These are phyloP conservation scores for Heterobasidion irregulare DNA, from an alignment of 1,284 basidiomycete genomes.

Conservation along the genomic window DNA sequence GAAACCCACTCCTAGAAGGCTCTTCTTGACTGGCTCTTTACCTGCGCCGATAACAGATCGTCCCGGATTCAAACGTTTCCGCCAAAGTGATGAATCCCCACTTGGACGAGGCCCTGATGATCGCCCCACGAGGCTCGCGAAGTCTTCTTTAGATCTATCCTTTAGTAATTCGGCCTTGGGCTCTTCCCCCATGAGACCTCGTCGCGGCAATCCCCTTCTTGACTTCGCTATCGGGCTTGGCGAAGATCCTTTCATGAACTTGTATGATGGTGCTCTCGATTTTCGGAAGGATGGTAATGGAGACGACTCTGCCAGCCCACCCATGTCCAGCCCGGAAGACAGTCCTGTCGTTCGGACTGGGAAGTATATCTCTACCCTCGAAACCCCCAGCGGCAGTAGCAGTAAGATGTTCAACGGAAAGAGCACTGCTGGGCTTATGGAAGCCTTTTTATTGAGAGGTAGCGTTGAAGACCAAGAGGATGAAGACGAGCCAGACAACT, in stretches of 20 bases:
- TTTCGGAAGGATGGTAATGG: constrained; percentile 7
- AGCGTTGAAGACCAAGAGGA: constrained; percentile 7
- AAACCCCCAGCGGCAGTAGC: constrained; percentile 27
- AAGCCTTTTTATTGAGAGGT: constrained; percentile 34
- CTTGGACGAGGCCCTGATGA: constrained; percentile 8
- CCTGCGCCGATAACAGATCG: constrained; percentile 19
- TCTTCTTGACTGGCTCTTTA: constrained; percentile 17
- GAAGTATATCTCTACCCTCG: constrained; percentile 22
- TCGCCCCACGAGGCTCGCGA: constrained; percentile 5
- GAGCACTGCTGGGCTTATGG: constrained; percentile 36
- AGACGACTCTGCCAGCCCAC: constrained; percentile 17
- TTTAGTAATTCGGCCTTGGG: constrained; percentile 14
- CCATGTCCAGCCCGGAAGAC: constrained; percentile 36
- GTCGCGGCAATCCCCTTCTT: background rate
- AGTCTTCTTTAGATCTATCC: constrained; percentile 4
- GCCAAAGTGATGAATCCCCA: constrained; percentile 18
- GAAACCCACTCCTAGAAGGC: constrained; percentile 19
- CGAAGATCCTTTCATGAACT: constrained; percentile 26
- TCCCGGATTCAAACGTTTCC: constrained; percentile 11
- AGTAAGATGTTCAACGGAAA: constrained; percentile 1
- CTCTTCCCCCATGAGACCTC: background rate
- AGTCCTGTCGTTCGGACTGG: constrained; percentile 52
- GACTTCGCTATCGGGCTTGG: constrained; percentile 8
- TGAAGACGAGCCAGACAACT: constrained; percentile 9
- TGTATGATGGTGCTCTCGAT: constrained; percentile 18